Conservation (phyloP, 164 flowering plant genomes). For the Akebia trifoliata region DNA sequence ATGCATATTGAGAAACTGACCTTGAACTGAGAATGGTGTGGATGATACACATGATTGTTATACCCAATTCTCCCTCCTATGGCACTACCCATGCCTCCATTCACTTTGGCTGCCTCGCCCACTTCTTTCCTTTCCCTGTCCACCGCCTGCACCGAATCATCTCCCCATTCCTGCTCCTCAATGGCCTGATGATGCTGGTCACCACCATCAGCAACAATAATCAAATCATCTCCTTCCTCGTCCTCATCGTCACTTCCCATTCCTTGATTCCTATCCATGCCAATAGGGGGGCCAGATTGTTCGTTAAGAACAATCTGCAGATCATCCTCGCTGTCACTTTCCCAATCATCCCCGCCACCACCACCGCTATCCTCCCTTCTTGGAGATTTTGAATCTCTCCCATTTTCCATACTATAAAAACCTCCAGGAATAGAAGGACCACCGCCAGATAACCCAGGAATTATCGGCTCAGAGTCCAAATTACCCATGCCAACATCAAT, state of each 20-base stretch:
- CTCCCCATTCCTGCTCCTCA: constrained; percentile 77
- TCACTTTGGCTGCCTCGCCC: constrained; percentile 40
- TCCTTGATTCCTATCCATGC: too few relatives aligned
- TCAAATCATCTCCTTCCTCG: constrained; percentile 71
- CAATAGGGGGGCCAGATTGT: constrained; percentile 30
- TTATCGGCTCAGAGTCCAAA: constrained; percentile 38
- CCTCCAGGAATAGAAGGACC: constrained; percentile 18
- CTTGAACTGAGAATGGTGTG: constrained; percentile 98
- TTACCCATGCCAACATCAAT: constrained; percentile 25
- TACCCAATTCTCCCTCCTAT: constrained; percentile 60
- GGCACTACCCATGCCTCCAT: constrained; percentile 30
- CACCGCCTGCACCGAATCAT: constrained; percentile 37
- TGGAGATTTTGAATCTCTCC: not conserved
- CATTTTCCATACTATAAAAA: constrained; percentile 4
- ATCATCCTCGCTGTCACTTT: constrained; percentile 96
- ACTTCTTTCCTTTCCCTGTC: constrained; percentile 71
- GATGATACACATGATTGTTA: constrained; percentile 63
- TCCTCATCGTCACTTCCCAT: constrained; percentile 55
- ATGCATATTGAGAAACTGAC: constrained; percentile 72
- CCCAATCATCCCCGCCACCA: constrained; percentile 74
- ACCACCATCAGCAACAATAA: constrained; percentile 61
- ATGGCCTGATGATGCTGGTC: constrained; percentile 39
- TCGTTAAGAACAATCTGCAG: constrained; percentile 93
- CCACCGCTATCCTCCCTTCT: too few relatives aligned
- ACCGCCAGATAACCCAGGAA: constrained; percentile 58